Base-by-base conservation (phyloP, 345 rosid species). In the Moricandia arvensis region DNA sequence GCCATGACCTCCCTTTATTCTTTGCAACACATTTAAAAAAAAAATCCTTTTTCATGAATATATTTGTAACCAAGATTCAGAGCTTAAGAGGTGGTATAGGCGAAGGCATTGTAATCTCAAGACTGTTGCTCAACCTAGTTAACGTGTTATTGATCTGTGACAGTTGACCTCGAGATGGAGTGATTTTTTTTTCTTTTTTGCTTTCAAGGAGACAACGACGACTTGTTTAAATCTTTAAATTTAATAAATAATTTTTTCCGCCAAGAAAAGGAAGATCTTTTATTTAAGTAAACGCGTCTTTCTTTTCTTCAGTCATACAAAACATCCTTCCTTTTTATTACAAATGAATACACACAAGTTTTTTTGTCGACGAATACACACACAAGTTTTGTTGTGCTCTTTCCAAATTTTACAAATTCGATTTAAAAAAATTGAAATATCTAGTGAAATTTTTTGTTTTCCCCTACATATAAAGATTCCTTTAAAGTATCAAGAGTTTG, bases 111-210 rank as follows among this genome's bases (percentile, higher is more conserved):
- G 81, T 53, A 70, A 5, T 68, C 5, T 78, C 81, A 31, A 76
- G n/a, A 29, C 57, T 16, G 17, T 51, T 7, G 38, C 78, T 80
- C 51, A 76, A 66, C 77, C 72, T 81, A 7, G 75, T 78, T 35
- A 86, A 82, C 63, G 83, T 59, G 81, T 78, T 85, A 63, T 29
- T 66, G 9, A 61, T 33, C 1, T 47, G 21, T 47, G 54, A 47
- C 54, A 47, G 8, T 31, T 26, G 31, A 5, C 33, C 61, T 11
- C 61, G 15, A 57, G 33, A 5, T 57, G 18, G 33, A 24, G 21
- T 1, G 54, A 6, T 0, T 8, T 2, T 21, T 21, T 21, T 21
- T 21, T 21, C 24, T 21, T 21, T 21, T 47, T n/a, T 47, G 54
- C 54, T 15, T 47, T 47, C 18, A 15, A 15, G 18, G 18, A 47